Base-by-base conservation (phyloP, 2,329 filamentous ascomycete species). In the Aureobasidium sp. region DNA sequence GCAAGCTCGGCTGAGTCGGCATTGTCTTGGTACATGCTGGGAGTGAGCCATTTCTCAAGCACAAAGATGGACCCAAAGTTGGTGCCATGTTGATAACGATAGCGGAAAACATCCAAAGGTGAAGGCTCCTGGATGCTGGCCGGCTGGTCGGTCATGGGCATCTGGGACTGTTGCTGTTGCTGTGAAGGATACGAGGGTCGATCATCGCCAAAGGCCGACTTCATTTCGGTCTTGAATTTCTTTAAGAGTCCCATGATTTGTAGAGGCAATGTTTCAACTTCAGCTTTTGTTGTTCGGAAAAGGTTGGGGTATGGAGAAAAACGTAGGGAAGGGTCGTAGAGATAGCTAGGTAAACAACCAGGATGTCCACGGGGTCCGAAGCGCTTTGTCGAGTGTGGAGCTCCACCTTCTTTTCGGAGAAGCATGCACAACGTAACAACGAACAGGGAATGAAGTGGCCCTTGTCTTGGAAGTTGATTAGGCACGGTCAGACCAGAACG, bases 11-110 rank as follows among this genome's bases (percentile, higher is more conserved):
- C 80, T 17, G 75, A 75, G 6, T 75, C 76, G 9, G 75, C 70
- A 14, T 72, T 72, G 1, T 74, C 69, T 2, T 77, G 76, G 65
- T 81, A 85, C 69, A 82, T 79, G 61, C 74, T 78, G 1, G 73
- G 72, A 45, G 76, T 78, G 3, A 86, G 75, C 83, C 83, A 86
- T 69, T 79, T 77, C 68, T 86, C 84, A 5, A 85, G 77, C n/a
- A 84, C 78, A 69, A 84, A 86, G 49, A 84, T 76, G 11, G 80
- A 79, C 44, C 84, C 83, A 2, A 86, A 74, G 63, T 86, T 86
- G 0, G 78, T 78, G 8, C 82, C 84, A 68, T 85, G 81, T 63
- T 85, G 82, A 65, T 83, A 84, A 45, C 83, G 79, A 67, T 85
- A 86, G 56, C 81, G 76, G 31, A 80, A 70, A 22, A 83, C 73